Base-by-base conservation (phyloP, 768 basidiomycete species). In the Xerocomellus amylosporus region DNA sequence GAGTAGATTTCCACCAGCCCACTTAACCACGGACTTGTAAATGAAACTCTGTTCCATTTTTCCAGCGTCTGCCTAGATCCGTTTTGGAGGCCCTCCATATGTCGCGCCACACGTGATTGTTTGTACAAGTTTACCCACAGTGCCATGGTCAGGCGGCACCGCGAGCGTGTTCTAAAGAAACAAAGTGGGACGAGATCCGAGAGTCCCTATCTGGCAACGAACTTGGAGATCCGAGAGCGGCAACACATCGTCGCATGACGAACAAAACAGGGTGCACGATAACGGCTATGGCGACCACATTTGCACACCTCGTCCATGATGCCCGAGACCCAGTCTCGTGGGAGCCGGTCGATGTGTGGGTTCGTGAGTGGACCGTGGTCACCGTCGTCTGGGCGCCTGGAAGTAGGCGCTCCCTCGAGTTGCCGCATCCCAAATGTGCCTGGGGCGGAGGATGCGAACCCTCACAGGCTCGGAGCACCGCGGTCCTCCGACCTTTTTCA, bases 41-140 rank as follows among this genome's bases (percentile, higher is more conserved):
- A 59, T 56, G 54, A 65, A 65, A 61, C 55, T 43, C 45, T 64
- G 56, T 56, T 64, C 55, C 58, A 56, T 65, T 51, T 56, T 48
- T 39, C 51, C 40, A 22, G 48, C 28, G 10, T 24, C 19, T 19
- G n/a, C n/a, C 28, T 38, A 39, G 53, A 48, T 53, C 46, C 54
- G 22, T 46, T 46, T 46, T 33, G 31, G 52, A 44, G 24, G 22
- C 22, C 19, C 19, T 36, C 20, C 50, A 36, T n/a, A n/a, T 19
- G 24, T 10, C 44, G 47, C 46, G 58, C 42, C 50, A 34, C 37
- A 30, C 12, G 24, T 28, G 24, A 10, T 14, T 31, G 44, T 28
- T 46, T 39, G 52, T 39, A 43, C 64, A n/a, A 36, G 48, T 63
- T 59, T 64, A 56, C 49, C 20, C 8, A 17, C 6, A 40, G 19